A percentile compares a stretch with the other conserved stretches of the same genome.
Evolutionary conservation across 2,329 filamentous ascomycete genomes (phyloP).

Genomic region (Coniochaeta sp.): DNA sequence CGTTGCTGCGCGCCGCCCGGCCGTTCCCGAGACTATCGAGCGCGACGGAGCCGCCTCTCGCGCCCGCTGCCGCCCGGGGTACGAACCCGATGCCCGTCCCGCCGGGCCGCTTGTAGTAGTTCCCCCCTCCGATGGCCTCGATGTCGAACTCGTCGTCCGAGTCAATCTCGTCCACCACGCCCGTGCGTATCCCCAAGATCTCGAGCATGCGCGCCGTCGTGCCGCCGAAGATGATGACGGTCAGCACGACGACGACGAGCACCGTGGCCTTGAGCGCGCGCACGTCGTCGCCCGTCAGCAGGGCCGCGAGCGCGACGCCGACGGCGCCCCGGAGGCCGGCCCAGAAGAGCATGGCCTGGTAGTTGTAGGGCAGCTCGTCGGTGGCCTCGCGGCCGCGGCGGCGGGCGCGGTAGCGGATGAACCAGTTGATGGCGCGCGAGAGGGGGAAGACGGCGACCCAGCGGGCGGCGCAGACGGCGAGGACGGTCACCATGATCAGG

Average conservation of each 20-base stretch:
- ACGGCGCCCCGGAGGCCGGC: conserved; percentile 92
- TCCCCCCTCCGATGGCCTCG: conserved; percentile 63
- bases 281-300: conserved; percentile 74
- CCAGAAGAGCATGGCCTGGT: conserved; percentile 99
- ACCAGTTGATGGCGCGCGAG: conserved; percentile 83
- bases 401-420: conserved; percentile 78
- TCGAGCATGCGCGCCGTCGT: conserved; percentile 97
- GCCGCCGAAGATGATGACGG: conserved; percentile 97
- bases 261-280: conserved; percentile 86
- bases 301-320: conserved; percentile 86
- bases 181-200: conserved; percentile 91
- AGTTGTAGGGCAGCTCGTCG: conserved; percentile 88
- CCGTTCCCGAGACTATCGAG: conserved; percentile 41
- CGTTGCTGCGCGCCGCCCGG: conserved; percentile 13
- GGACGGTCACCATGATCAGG: conserved; percentile 86
- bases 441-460: conserved; percentile 95
- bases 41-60: conserved; percentile 51
- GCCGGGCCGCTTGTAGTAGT: conserved; percentile 75
- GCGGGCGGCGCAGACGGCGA: conserved; percentile 85
- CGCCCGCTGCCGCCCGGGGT: conserved; percentile 54
- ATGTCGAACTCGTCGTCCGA: conserved; percentile 99
- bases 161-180: conserved; percentile 93
- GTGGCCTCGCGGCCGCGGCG: conserved; percentile 66
- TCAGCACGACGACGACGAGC: conserved; percentile 93
- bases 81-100: conserved; percentile 65